Percentiles rank a stretch among this genome's conserved stretches.
phyloP scores from a whole-genome alignment of 73 alveolate species.

The Paramecium tetraurelia region DNA sequence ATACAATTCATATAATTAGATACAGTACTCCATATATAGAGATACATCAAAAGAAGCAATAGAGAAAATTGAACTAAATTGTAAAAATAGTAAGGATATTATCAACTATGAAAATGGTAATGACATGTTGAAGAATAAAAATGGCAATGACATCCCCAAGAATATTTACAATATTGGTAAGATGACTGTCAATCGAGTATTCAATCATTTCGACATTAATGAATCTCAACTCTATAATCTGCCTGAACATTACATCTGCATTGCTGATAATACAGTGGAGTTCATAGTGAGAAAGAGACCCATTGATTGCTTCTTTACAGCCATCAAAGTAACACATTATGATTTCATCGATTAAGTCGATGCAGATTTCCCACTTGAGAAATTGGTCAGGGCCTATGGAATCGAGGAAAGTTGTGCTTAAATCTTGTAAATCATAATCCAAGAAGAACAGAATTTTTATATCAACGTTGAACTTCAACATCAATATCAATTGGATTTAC shows the following conservation, averaged over 20 bases:
- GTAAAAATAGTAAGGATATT: background rate
- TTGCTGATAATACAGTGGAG: background rate
- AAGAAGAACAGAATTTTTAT: background rate
- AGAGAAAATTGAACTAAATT: background rate
- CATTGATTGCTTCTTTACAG: background rate
- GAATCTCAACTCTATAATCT: background rate
- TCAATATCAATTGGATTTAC: background rate
- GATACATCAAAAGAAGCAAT: background rate
- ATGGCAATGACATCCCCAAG: background rate
- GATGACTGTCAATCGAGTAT: background rate
- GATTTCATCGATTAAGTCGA: background rate
- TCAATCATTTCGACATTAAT: background rate
- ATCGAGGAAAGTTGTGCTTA: constrained; percentile 19
- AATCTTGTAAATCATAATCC: background rate
- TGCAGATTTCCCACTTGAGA: constrained; percentile 4
- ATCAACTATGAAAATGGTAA: background rate
- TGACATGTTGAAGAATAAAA: background rate
- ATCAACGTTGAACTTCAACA: background rate
- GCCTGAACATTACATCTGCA: background rate
- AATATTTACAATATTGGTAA: background rate
- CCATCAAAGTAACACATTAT: background rate
- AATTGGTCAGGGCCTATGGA: background rate
- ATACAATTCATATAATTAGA: background rate
- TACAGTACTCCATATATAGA: background rate
- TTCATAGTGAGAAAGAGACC: background rate